phyloP scores from a whole-genome alignment of 2,329 filamentous ascomycete species.

The Cyanodermella asteris region DNA sequence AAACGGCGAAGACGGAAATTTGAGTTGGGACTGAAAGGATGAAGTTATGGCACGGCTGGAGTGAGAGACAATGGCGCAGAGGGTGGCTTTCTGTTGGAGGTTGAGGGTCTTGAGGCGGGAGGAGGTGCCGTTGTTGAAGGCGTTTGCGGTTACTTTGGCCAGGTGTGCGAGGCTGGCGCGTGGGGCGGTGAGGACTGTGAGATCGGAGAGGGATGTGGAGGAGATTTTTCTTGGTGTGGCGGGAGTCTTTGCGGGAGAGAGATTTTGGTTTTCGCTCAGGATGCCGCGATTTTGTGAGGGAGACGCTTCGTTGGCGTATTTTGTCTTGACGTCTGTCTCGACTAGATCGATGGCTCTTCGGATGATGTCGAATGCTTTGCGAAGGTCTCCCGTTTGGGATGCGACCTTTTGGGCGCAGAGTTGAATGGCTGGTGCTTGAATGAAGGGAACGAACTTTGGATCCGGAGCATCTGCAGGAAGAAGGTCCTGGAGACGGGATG shows the following conservation, averaged over 20 bases:
- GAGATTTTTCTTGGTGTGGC: constrained; percentile 25
- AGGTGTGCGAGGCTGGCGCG: constrained; percentile 77
- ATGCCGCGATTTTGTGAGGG: constrained; percentile 52
- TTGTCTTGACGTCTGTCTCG: constrained; percentile 60
- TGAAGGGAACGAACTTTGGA: constrained; percentile 51
- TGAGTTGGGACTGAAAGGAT: constrained; percentile 11
- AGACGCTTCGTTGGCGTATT: constrained; percentile 37
- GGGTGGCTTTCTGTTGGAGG: constrained; percentile 83
- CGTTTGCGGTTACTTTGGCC: constrained; percentile 71
- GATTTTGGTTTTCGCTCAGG: constrained; percentile 61
- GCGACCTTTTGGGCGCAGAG: constrained; percentile 89
- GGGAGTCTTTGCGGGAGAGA: constrained; percentile 29
- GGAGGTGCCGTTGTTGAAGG: constrained; percentile 71
- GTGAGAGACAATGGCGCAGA: constrained; percentile 69
- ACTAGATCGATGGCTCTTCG: constrained; percentile 73
- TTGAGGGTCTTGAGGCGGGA: constrained; percentile 76
- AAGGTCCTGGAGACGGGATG: constrained; percentile 55
- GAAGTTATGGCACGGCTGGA: constrained; percentile 30
- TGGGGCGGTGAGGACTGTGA: constrained; percentile 62
- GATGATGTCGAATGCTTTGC: constrained; percentile 89
- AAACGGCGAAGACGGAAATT: constrained; percentile 11
- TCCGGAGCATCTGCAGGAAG: constrained; percentile 31
- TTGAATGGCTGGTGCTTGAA: constrained; percentile 83
- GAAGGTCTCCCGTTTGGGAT: constrained; percentile 78
- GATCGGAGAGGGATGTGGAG: constrained; percentile 31